Evolutionary conservation across 2,329 filamentous ascomycete genomes (phyloP).

Genomic region (Cladosporium sp.): DNA sequence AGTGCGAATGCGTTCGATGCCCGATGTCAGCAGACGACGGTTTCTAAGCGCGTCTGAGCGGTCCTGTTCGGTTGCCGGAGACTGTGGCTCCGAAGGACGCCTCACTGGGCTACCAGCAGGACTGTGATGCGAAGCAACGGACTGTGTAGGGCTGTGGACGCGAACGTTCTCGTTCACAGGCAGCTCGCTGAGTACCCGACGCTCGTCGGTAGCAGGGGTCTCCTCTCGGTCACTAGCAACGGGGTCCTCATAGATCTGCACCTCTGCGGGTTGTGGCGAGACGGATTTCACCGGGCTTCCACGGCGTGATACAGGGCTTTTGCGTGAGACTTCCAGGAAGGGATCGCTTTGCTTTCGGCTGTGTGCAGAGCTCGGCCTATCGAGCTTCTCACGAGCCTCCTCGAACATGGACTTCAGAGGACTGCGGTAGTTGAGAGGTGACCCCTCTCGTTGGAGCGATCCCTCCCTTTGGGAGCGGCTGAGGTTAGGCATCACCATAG

Average conservation of each 20-base stretch:
- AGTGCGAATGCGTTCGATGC: slow-evolving; percentile 67
- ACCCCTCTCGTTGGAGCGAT: slow-evolving; percentile 23
- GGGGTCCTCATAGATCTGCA: slow-evolving; percentile 53
- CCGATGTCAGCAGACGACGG: slow-evolving; percentile 64
- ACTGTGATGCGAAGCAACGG: slow-evolving; percentile 25
- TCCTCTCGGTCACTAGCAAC: slow-evolving; percentile 37
- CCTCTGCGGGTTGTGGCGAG: slow-evolving; percentile 34
- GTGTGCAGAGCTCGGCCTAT: slow-evolving; percentile 9
- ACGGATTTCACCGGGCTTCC: slow-evolving; percentile 25
- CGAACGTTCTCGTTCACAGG: slow-evolving; percentile 45
- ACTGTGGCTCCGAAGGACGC: slow-evolving; percentile 17
- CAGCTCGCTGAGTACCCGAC: slow-evolving; percentile 47
- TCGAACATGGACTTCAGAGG: slow-evolving; percentile 33
- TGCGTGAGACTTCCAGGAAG: slow-evolving; percentile 10
- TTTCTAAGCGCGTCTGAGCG: slow-evolving; percentile 42
- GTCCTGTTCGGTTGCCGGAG: slow-evolving; percentile 29
- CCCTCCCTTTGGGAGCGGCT: slow-evolving; percentile 21
- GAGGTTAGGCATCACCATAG: slow-evolving; percentile 46
- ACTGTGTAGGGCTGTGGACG: slow-evolving; percentile 26
- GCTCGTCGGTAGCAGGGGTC: slow-evolving; percentile 25
- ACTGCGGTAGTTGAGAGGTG: slow-evolving; percentile 28
- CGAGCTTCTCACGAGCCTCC: slow-evolving; percentile 25
- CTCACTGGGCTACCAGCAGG: slow-evolving; percentile 26
- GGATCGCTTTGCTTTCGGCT: slow-evolving; percentile 11
- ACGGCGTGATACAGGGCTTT: not conserved